Base-by-base conservation (phyloP, 108 stramenopile species). In the Fragilariopsis cylindrus region DNA sequence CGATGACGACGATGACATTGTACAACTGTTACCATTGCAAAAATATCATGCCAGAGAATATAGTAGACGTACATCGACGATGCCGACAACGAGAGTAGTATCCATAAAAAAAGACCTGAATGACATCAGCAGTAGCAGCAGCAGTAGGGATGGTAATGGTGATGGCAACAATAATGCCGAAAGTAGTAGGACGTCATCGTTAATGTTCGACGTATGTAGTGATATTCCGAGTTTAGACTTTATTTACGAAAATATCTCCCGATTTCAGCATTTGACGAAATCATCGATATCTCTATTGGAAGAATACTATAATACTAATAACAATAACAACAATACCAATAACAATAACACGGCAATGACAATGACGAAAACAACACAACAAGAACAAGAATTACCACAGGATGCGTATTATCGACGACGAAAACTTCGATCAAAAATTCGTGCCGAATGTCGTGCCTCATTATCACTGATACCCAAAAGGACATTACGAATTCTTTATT, bases 401-500 rank as follows among this genome's bases (percentile, higher is more conserved):
- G 30, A 30, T 30, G 30, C 30, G 30, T 30, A 30, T 30, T 30
- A 30, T 30, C 30, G 30, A 30, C 30, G 30, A 30, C 30, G 30
- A 30, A 0, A 0, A 30, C 40, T 68, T 7, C 67, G 48, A 15
- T 50, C 48, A 5, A 68, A 68, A 50, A 68, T 68, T 48, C 67
- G 67, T 5, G 49, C 67, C n/a, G 67, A 68, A 52, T 52, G 48
- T 18, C 67, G 49, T 13, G 67, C 67, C 8, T 68, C 67, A 41
- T 16, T 50, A 18, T 19, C 67, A 16, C 49, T 68, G 8, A 19
- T 18, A 15, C 18, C 45, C 49, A 48, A 68, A 12, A 15, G 45
- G n/a, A 68, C 57, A 8, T 74, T 89, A 49, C 57, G 81, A 19
- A 79, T 85, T 67, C 66, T 91, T 1, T 91, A 91, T 56, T 56